Conservation (phyloP, 2,329 filamentous ascomycete species). For the Fusarium metavorans region DNA sequence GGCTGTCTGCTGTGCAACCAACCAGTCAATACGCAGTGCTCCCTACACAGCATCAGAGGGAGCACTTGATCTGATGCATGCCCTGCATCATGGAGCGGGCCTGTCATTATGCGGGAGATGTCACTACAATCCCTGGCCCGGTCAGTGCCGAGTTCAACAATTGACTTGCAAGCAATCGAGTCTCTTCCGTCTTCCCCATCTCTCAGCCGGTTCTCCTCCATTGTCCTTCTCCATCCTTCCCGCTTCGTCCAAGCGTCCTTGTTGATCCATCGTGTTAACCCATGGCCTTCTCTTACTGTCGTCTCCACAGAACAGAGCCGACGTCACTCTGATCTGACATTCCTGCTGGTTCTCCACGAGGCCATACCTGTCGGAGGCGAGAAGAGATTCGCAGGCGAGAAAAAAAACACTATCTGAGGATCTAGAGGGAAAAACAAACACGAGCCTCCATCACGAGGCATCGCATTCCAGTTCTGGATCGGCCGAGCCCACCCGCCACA, state of each 20-base stretch:
- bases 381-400: not conserved
- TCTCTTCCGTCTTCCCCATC: not conserved
- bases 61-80: constrained; percentile 3
- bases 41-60: not conserved
- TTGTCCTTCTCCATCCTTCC: constrained; percentile 6
- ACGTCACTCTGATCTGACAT: constrained; percentile 9
- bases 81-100: constrained; percentile 3
- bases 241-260: constrained; percentile 11
- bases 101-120: constrained; percentile 2
- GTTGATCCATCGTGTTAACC: not conserved
- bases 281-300: not conserved
- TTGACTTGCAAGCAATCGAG: constrained; percentile 1
- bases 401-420: not conserved
- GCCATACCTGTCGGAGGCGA: constrained; percentile 2
- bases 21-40: not conserved
- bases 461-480: constrained; percentile 4
- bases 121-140: constrained; percentile 10
- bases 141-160: constrained; percentile 15
- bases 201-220: not conserved
- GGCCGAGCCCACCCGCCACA: constrained; percentile 9
- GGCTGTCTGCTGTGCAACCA: not conserved
- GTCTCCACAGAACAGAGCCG: not conserved
- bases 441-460: constrained; percentile 32
- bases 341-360: constrained; percentile 1
- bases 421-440: constrained; percentile 10